Evolutionary conservation across 768 basidiomycete genomes (phyloP).

Genomic region (Boletus sp.): DNA sequence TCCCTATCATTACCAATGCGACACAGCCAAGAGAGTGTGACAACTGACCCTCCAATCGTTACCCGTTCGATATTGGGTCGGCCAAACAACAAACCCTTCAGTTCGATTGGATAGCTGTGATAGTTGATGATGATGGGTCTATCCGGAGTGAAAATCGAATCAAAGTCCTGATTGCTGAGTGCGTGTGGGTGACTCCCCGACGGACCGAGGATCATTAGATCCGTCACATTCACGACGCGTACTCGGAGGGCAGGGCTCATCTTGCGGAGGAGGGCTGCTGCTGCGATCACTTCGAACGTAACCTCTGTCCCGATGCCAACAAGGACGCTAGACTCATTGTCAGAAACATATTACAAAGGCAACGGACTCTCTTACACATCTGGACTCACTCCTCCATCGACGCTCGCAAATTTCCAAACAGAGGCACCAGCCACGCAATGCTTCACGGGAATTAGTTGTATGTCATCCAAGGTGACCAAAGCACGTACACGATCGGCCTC

Average conservation of each 20-base stretch:
- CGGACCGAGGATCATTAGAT: slow-evolving; percentile 77
- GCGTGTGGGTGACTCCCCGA: slow-evolving; percentile 76
- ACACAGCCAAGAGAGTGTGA: not conserved
- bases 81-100: slow-evolving; percentile 63
- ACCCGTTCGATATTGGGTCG: slow-evolving; percentile 48
- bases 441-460: slow-evolving; percentile 24
- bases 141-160: slow-evolving; percentile 68
- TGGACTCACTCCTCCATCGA: slow-evolving; percentile 65
- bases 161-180: slow-evolving; percentile 57
- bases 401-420: slow-evolving; percentile 80
- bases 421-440: slow-evolving; percentile 88
- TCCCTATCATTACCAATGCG: not conserved
- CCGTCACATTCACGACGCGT: slow-evolving; percentile 86
- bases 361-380: slow-evolving; percentile 51
- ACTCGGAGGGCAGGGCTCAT: slow-evolving; percentile 70
- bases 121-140: slow-evolving; percentile 76
- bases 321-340: slow-evolving; percentile 49
- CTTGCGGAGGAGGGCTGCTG: slow-evolving; percentile 73
- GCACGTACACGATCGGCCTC: slow-evolving; percentile 61
- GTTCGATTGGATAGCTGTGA: slow-evolving; percentile 75
- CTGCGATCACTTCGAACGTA: slow-evolving; percentile 86
- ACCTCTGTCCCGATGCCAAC: slow-evolving; percentile 87
- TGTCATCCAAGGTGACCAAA: not conserved
- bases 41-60: slow-evolving; percentile 47
- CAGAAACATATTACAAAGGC: not conserved